Base-by-base conservation (phyloP, 225 moss, liverwort and hornwort species). In the Pleurozium schreberi region DNA sequence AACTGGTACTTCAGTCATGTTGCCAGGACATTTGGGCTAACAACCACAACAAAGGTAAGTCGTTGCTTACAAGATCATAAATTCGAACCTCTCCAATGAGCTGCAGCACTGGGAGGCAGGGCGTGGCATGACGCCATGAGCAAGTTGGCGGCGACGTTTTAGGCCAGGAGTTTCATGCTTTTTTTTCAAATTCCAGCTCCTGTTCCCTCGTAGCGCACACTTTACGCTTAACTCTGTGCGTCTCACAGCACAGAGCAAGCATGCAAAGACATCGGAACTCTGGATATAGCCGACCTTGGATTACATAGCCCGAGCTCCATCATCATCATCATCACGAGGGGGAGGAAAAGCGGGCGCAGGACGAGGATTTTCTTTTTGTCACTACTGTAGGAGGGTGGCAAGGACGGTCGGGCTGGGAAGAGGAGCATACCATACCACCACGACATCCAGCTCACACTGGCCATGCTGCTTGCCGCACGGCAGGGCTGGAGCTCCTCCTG, bases 201-300 rank as follows among this genome's bases (percentile, higher is more conserved):
- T n/a, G n/a, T 21, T 12, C 67, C 21, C 4, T 21, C 67, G 19
- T 22, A 11, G n/a, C 67, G 36, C 28, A 18, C 22, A 23, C 23
- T 22, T 38, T 7, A 55, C 16, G 55, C 57, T 65, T 16, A 36
- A 25, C 62, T 62, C 62, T 18, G 19, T 20, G 43, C 31, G 71
- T 30, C 88, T 84, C 85, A 96, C 90, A 94, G 93, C 85, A 95
- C 85, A 96, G 90, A 94, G 93, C 85, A 95, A 88, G 91, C 95
- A 98, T 49, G 94, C 94, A 42, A 95, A 93, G 59, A 92, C 87
- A 65, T 93, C 91, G 43, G 91, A 89, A 33, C 83, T 73, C 50
- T 92, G 92, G 75, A 96, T 88, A 75, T 74, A 80, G 57, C 89
- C 84, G 75, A 96, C 75, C 30, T 90, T 92, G 20, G 85, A 86